phyloP scores from a whole-genome alignment of 768 basidiomycete species.

The Dioszegia crocea region DNA sequence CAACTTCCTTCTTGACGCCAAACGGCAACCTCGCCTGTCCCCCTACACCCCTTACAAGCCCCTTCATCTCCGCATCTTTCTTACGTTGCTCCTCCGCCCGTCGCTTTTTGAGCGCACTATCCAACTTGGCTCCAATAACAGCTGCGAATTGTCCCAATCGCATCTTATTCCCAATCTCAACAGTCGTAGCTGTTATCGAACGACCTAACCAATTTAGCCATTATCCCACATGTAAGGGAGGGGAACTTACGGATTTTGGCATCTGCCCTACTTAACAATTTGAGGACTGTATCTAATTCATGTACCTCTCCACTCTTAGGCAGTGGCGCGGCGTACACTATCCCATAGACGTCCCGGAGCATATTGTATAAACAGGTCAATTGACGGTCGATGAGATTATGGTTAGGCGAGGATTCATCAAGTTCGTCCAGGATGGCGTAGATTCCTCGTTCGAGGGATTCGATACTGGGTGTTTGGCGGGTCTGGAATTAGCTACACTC shows the following conservation, averaged over 20 bases:
- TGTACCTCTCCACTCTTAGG: background rate
- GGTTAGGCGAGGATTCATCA: background rate
- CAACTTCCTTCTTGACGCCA: no score
- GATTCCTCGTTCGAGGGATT: background rate
- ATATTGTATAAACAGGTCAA: constrained; percentile 18
- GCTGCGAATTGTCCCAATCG: constrained; percentile 17
- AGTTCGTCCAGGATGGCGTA: background rate
- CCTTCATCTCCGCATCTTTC: constrained; percentile 6
- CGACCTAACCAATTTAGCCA: constrained; percentile 1
- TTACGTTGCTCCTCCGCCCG: constrained; percentile 2
- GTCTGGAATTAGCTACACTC: no score
- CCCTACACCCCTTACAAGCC: constrained; percentile 17
- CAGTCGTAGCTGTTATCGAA: background rate
- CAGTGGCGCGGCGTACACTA: constrained; percentile 4
- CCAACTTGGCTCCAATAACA: constrained; percentile 10
- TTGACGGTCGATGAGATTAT: background rate
- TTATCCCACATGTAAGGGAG: background rate
- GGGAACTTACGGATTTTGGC: constrained; percentile 20
- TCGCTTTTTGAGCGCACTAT: background rate
- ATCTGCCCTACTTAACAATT: background rate
- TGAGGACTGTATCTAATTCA: constrained; percentile 6
- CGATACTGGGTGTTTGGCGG: no score
- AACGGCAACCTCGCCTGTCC: constrained; percentile 27
- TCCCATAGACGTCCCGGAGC: constrained; percentile 8
- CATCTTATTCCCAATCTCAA: constrained; percentile 20